Percentiles rank a stretch among this genome's conserved stretches.
Conservation (phyloP, 2,329 filamentous ascomycete species). For the Clonostachys rosea region DNA sequence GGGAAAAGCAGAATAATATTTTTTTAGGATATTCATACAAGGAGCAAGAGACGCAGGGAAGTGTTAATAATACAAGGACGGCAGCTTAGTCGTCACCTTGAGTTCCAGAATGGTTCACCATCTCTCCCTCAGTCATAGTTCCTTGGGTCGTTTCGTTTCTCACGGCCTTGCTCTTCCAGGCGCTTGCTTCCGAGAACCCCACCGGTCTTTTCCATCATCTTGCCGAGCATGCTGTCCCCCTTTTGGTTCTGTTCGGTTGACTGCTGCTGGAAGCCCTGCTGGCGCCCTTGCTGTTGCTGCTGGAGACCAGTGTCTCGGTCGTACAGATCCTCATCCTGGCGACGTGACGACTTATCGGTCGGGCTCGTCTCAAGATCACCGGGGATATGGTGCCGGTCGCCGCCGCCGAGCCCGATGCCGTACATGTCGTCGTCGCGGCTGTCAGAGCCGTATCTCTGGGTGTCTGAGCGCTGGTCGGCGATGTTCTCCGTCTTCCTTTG, state of each 20-base stretch:
- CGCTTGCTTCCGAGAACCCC: slow-evolving; percentile 39
- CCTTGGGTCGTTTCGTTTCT: slow-evolving; percentile 33
- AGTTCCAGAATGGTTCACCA: too few relatives aligned
- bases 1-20: too few relatives aligned
- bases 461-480: slow-evolving; percentile 9
- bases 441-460: too few relatives aligned
- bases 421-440: neutral
- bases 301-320: neutral
- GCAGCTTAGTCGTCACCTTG: too few relatives aligned
- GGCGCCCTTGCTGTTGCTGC: neutral
- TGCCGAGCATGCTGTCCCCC: slow-evolving; percentile 45
- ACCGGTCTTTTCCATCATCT: slow-evolving; percentile 55
- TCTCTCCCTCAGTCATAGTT: too few relatives aligned
- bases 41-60: too few relatives aligned
- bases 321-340: too few relatives aligned
- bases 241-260: slow-evolving; percentile 9
- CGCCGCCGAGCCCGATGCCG: neutral
- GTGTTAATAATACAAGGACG: neutral
- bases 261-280: neutral
- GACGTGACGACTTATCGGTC: too few relatives aligned
- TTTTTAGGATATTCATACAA: neutral
- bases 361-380: too few relatives aligned
- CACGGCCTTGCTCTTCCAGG: slow-evolving; percentile 41
- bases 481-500: slow-evolving; percentile 1
- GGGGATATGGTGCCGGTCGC: neutral